A percentile compares a stretch with the other conserved stretches of the same genome.
Conservation (phyloP, 2,329 filamentous ascomycete species). For the Diaporthe longicolla region DNA sequence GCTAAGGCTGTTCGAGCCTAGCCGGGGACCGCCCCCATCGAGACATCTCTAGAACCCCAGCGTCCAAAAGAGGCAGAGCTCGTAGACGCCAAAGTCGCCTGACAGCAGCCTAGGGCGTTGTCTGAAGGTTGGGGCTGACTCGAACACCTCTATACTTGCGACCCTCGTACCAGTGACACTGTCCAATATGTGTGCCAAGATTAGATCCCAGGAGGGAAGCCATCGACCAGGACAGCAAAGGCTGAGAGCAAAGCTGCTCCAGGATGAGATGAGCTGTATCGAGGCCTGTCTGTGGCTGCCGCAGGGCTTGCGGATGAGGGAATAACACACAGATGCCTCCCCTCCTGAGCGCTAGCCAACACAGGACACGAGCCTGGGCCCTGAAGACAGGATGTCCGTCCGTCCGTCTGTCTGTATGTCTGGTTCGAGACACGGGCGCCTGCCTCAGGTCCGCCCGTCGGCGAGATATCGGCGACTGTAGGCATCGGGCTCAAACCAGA, state of each 20-base stretch:
- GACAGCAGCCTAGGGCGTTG: conserved; percentile 20
- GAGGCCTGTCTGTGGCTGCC: not conserved
- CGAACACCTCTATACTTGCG: not conserved
- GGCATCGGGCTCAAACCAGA: conserved; percentile 8
- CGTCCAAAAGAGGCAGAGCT: not conserved
- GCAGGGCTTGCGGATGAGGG: conserved; percentile 1
- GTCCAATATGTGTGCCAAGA: not conserved
- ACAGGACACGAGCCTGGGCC: conserved; percentile 14
- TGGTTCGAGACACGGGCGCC: conserved; percentile 13
- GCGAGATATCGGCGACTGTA: not conserved
- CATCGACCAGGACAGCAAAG: not conserved
- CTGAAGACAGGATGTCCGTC: not conserved
- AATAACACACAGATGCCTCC: not conserved
- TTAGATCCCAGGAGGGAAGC: not conserved
- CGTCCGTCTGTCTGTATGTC: not conserved
- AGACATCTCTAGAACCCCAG: conserved; percentile 5
- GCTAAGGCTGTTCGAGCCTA: not conserved
- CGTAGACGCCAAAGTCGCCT: not conserved
- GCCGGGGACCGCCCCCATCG: not conserved
- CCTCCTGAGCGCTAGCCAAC: conserved; percentile 5
- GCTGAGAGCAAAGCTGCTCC: not conserved
- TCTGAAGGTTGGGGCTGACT: conserved; percentile 18
- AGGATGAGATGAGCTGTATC: not conserved
- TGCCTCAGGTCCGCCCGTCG: conserved; percentile 17
- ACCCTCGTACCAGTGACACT: not conserved